These are phyloP conservation scores for Cryphonectria carpinicola DNA, from an alignment of 2,329 filamentous ascomycete genomes.

Conservation along the genomic window DNA sequence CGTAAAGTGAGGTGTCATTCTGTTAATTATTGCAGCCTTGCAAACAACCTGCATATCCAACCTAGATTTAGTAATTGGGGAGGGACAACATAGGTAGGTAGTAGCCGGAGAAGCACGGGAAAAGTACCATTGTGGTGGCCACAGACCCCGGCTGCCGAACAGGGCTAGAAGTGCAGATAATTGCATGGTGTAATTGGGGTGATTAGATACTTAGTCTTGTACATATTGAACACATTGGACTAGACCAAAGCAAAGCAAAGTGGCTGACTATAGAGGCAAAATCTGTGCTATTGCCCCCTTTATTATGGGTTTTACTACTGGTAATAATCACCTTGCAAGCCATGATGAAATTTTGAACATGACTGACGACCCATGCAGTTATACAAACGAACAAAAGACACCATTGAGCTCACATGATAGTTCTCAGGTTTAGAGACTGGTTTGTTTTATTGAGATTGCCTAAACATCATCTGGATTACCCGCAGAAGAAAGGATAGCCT, in stretches of 20 bases:
- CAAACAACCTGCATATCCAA: not conserved
- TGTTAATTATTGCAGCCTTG: not conserved
- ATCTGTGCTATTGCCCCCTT: not conserved
- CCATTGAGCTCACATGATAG: not conserved
- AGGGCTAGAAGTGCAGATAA: not conserved
- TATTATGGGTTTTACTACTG: not conserved
- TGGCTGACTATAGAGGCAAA: not conserved
- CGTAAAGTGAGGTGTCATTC: not conserved
- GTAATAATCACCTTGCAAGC: not conserved
- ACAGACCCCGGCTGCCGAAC: not conserved
- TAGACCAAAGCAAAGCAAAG: not conserved
- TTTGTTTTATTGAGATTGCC: not conserved
- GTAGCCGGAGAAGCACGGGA: not conserved
- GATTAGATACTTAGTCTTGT: not conserved
- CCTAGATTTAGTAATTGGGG: not conserved
- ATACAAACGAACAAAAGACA: not conserved
- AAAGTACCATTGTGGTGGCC: not conserved
- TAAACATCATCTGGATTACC: not conserved
- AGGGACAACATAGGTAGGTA: not conserved
- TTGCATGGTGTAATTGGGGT: not conserved
- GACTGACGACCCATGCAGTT: not conserved
- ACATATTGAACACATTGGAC: not conserved
- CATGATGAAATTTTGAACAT: not conserved
- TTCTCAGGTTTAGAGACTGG: not conserved
- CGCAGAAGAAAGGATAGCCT: not conserved